Base-by-base conservation (phyloP, 331 rosid genomes). In the Prunus yedoensis region DNA sequence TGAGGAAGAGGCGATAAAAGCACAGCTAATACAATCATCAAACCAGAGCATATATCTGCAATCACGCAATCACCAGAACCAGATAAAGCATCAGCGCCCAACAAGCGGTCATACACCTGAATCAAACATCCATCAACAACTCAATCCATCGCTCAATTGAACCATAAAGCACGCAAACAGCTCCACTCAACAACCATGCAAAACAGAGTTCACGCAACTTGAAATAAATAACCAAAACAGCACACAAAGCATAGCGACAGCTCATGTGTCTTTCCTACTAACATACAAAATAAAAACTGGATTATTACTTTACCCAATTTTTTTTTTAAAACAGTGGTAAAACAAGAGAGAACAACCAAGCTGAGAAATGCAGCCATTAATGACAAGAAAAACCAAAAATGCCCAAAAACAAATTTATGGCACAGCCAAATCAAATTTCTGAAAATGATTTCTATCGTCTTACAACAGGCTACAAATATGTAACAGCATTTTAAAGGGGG, bases 11-110 rank as follows among this genome's bases (percentile, higher is more conserved):
- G 87, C 78, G 80, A 88, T 74, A 86, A 86, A 89, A 85, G 88
- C 85, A 88, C 83, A 91, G 88, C 84, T 84, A 87, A 88, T 82
- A 88, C 87, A 94, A 88, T 90, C 91, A 91, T 88, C 86, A 89
- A 88, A 88, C 89, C 90, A 92, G 91, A 88, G 86, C 77, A 85
- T 72, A 87, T 50, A 89, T 87, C 97, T 86, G 96, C 96, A 91
- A 90, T 93, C 87, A 92, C 89, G 91, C 85, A 90, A 92, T 90
- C 98, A 91, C 93, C 91, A 90, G 96, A 93, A 89, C 88, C 89
- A 90, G 85, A 93, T 71, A 94, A 93, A 91, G 93, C 97, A 93
- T 91, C 96, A 83, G 91, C 88, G 82, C 90, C 93, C 91, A 91
- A 94, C 88, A 91, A 87, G 89, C 89, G 79, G 78, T 85, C 89